Percentiles rank a stretch among this genome's conserved stretches.
Evolutionary conservation across 176 grass and related monocot genomes (phyloP).

Genomic region (Rhipidocladum racemiflorum): DNA sequence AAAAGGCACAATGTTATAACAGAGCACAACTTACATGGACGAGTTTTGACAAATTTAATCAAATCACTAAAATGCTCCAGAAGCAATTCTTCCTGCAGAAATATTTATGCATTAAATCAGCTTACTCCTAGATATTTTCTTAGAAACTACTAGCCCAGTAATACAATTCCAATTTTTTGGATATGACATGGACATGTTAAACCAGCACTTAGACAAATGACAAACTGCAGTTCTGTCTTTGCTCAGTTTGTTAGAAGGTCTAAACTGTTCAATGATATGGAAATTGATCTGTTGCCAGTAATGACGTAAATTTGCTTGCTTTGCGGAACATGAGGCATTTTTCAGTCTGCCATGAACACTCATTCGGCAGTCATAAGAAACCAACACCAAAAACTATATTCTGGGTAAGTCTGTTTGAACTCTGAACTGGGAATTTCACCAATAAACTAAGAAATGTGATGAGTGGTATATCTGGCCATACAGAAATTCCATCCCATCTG

Average conservation of each 20-base stretch:
- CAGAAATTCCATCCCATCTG: constrained; percentile 4
- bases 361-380: background rate
- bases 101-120: constrained; percentile 19
- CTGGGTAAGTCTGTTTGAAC: background rate
- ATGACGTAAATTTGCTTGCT: background rate
- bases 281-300: background rate
- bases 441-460: constrained; percentile 12
- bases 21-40: constrained; percentile 49
- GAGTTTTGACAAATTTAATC: constrained; percentile 86
- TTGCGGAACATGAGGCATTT: background rate
- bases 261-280: background rate
- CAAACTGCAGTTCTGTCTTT: constrained; percentile 4
- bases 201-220: background rate
- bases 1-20: background rate
- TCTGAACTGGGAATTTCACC: background rate
- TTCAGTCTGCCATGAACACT: background rate
- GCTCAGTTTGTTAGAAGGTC: background rate
- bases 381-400: background rate
- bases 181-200: background rate
- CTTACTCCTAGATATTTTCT: background rate
- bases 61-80: constrained; percentile 80
- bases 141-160: background rate
- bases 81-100: constrained; percentile 87
- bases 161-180: background rate
- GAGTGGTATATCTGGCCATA: background rate